Evolutionary conservation across 306 rosid genomes (phyloP).

Genomic region (Fragaria nilgerrensis): DNA sequence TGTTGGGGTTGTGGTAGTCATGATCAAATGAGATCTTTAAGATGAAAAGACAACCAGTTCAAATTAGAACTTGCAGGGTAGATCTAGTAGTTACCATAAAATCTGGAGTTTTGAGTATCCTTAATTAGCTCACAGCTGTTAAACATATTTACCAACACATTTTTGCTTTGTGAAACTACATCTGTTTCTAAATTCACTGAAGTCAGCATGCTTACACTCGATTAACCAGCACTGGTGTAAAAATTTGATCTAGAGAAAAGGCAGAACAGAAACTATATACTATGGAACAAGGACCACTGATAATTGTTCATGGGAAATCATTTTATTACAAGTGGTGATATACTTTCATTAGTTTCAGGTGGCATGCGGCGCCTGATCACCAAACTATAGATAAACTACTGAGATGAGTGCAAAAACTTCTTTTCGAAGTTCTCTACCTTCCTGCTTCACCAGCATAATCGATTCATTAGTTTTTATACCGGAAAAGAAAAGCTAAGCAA

Average conservation of each 20-base stretch:
- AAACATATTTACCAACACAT: not conserved
- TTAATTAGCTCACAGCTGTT: not conserved
- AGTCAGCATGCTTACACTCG: not conserved
- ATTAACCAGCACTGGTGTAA: not conserved
- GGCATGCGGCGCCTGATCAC: constrained; percentile 5
- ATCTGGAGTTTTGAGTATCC: not conserved
- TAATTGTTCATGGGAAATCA: not conserved
- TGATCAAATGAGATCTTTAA: constrained; percentile 42
- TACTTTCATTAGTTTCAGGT: not conserved
- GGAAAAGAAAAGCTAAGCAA: not conserved
- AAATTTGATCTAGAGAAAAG: not conserved
- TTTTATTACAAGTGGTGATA: not conserved
- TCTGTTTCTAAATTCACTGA: not conserved
- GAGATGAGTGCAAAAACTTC: not conserved
- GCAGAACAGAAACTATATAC: not conserved
- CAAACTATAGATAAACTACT: not conserved
- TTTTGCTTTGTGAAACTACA: not conserved
- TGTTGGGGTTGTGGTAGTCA: constrained; percentile 60
- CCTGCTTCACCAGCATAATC: not conserved
- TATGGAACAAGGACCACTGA: not conserved
- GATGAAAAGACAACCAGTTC: constrained; percentile 21
- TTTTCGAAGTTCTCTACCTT: not conserved
- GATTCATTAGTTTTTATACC: not conserved
- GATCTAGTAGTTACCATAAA: not conserved
- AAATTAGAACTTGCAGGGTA: constrained; percentile 15